These are phyloP conservation scores for Tolypocladium cylindrosporum DNA, from an alignment of 2,329 filamentous ascomycete genomes.

Conservation along the genomic window DNA sequence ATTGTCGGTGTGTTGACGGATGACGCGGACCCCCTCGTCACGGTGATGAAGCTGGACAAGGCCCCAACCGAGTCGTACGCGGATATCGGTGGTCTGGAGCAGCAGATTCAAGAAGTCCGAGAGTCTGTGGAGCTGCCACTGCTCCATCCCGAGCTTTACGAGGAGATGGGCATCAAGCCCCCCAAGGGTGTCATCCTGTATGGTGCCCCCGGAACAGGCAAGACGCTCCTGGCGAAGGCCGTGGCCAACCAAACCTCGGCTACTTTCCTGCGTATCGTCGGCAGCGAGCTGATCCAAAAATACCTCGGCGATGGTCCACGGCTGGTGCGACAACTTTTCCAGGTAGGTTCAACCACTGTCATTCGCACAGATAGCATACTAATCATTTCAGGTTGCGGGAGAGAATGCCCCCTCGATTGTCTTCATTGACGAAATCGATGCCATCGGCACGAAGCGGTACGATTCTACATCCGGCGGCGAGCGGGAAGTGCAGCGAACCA, in stretches of 20 bases:
- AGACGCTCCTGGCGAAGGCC: conserved; percentile 90
- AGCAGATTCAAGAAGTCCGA: conserved; percentile 93
- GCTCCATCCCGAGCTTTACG: conserved; percentile 92
- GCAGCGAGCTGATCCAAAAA: conserved; percentile 95
- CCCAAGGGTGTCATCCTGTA: conserved; percentile 99
- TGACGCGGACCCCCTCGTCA: conserved; percentile 88
- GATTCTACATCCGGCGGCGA: conserved; percentile 95
- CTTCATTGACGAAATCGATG: conserved; percentile 98
- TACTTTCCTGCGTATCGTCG: conserved; percentile 94
- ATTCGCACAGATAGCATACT: conserved; percentile 3
- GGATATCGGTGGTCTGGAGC: conserved; percentile 92
- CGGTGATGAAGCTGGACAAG: conserved; percentile 99
- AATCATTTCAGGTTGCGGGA: conserved; percentile 61
- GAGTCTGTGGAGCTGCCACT: conserved; percentile 94
- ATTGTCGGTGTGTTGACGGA: conserved; percentile 96
- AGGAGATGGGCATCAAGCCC: conserved; percentile 99
- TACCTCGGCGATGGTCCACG: conserved; percentile 94
- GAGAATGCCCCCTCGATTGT: conserved; percentile 96
- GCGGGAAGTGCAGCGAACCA: conserved; percentile 93
- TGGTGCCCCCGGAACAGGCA: conserved; percentile 92
- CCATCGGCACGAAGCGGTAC: conserved; percentile 97
- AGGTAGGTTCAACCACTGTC: conserved; percentile 35
- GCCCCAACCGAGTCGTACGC: conserved; percentile 96
- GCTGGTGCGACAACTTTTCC: conserved; percentile 91
- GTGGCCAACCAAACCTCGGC: conserved; percentile 99